These are phyloP conservation scores for Phaseolus coccineus DNA, from an alignment of 331 rosid genomes.

Conservation along the genomic window DNA sequence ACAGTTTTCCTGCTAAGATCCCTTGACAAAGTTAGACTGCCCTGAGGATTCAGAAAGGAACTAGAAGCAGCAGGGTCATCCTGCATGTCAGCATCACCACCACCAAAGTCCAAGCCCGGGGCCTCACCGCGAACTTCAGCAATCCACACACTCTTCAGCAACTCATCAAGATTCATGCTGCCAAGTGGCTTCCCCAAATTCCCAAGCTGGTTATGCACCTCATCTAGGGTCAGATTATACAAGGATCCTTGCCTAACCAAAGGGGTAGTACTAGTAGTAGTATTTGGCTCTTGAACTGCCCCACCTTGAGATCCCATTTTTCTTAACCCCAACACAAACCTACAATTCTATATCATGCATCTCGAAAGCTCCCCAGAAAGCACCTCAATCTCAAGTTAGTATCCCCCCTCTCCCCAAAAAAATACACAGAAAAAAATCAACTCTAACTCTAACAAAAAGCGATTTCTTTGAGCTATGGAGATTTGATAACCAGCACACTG, in stretches of 20 bases:
- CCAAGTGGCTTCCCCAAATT: constrained; percentile 52
- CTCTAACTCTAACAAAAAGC: neutral
- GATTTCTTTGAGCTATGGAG: constrained; percentile 11
- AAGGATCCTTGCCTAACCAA: constrained; percentile 45
- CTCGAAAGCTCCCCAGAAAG: neutral
- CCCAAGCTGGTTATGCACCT: constrained; percentile 53
- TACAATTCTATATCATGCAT: constrained; percentile 23
- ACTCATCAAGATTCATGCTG: constrained; percentile 8
- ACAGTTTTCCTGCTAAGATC: constrained; percentile 13
- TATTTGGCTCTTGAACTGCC: constrained; percentile 39
- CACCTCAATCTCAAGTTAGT: neutral
- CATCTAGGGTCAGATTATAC: constrained; percentile 57
- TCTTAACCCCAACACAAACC: neutral
- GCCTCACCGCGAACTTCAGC: constrained; percentile 40
- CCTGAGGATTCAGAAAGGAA: constrained; percentile 6
- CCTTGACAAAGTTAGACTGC: neutral
- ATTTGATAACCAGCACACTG: neutral
- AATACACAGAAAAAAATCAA: neutral
- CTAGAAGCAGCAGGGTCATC: neutral
- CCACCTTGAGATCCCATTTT: constrained; percentile 47
- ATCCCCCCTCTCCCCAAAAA: neutral
- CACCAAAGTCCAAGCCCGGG: constrained; percentile 21
- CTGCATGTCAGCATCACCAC: constrained; percentile 3
- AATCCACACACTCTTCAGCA: constrained; percentile 26
- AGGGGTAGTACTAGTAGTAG: constrained; percentile 7